Conservation (phyloP, 1,284 basidiomycete genomes). For the Xerocomus amazonicus region DNA sequence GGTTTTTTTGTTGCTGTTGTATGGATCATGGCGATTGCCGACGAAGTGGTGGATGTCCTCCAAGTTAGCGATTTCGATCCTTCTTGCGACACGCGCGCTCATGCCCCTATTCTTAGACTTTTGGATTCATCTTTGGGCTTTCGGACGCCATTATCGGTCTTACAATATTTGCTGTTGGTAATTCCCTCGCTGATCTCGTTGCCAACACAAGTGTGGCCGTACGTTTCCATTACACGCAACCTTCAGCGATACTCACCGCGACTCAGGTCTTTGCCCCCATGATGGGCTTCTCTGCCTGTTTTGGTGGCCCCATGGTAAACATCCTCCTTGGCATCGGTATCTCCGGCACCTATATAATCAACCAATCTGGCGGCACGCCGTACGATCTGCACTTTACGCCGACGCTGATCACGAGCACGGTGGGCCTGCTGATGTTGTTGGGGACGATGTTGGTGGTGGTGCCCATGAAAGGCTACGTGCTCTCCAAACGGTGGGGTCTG, state of each 20-base stretch:
- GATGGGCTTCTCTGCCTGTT: conserved; percentile 93
- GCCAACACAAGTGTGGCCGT: conserved; percentile 93
- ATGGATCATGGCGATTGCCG: conserved; percentile 95
- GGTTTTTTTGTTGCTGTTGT: conserved; percentile 88
- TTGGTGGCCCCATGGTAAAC: conserved; percentile 95
- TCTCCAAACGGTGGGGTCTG: conserved; percentile 78
- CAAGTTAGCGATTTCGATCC: conserved; percentile 48
- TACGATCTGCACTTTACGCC: conserved; percentile 76
- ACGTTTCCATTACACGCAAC: conserved; percentile 25
- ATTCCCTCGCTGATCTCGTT: conserved; percentile 93
- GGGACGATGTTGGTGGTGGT: conserved; percentile 79
- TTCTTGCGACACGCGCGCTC: conserved; percentile 1
- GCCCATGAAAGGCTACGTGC: conserved; percentile 78
- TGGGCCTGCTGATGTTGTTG: conserved; percentile 76
- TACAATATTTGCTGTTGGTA: conserved; percentile 95
- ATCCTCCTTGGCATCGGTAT: conserved; percentile 88
- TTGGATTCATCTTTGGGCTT: conserved; percentile 90
- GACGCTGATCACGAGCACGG: conserved; percentile 79
- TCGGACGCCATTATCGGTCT: conserved; percentile 97
- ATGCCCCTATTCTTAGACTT: conserved; percentile 52
- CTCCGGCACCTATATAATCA: conserved; percentile 71
- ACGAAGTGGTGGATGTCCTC: conserved; percentile 87
- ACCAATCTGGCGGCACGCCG: conserved; percentile 49
- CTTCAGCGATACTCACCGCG: background rate
- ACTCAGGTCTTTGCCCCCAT: conserved; percentile 72